Evolutionary conservation across 148 eudicot genomes (phyloP), one percentile per base, ranked within the genome.

Genomic region (Rhododendron vialii): DNA sequence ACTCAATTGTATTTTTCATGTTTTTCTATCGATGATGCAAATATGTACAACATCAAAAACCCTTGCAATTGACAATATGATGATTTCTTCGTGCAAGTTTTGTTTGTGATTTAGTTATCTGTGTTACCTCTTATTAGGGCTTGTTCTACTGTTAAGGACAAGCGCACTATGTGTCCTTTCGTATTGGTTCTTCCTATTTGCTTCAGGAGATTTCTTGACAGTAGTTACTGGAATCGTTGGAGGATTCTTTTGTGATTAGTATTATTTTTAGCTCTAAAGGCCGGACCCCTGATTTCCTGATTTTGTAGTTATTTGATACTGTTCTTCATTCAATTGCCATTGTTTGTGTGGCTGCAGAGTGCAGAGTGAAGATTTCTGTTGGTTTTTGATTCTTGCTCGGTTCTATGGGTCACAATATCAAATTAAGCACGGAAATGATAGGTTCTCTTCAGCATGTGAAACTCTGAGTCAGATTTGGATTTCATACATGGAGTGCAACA

Each of bases 401-500:
- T 74, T 73, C 51, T n/a, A 53, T 71, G 63, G 30, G 79, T 48
- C 22, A 14, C 51, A 13, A 7, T 26, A 50, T 83, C 78, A 45
- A 45, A 65, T 24, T 65, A 17, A 69, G 61, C 55, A 47, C 3
- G 14, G 17, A 83, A 67, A 67, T 24, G 67, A 74, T 22, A 12
- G 12, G 41, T 84, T 51, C 35, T 65, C 28, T 57, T 85, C 17
- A 55, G 7, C n/a, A 28, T 75, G 17, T 85, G 85, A 83, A 55
- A 9, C 30, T 18, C 78, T 83, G 53, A 84, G 38, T 78, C 69
- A 26, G 15, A 75, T 63, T n/a, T 82, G 51, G 73, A 76, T 59
- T 48, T 77, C 59, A 45, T 84, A 41, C 53, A 91, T 91, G 93
- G 93, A 91, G 43, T 89, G 91, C 73, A 91, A 91, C 87, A 91